A percentile compares a stretch with the other conserved stretches of the same genome.
Conservation (phyloP, 768 basidiomycete genomes). For the Phaffia tasmanica region DNA sequence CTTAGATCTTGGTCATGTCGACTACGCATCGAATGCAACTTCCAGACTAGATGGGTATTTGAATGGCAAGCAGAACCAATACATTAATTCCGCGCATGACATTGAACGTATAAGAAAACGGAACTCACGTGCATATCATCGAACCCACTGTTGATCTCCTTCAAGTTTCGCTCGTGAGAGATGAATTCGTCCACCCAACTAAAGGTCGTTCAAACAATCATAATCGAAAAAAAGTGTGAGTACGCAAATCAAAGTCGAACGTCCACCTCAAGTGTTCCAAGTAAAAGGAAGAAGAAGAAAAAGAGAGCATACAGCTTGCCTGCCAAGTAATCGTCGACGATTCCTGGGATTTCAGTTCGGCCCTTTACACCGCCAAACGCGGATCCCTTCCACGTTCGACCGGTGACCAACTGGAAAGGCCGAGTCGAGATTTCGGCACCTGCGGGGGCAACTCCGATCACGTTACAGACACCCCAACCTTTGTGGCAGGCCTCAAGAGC, state of each 20-base stretch:
- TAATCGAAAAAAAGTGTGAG: background rate
- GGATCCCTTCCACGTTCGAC: slow-evolving; percentile 65
- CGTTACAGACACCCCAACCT: slow-evolving; percentile 92
- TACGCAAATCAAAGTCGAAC: slow-evolving; percentile 15
- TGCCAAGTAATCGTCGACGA: slow-evolving; percentile 49
- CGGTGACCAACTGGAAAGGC: slow-evolving; percentile 52
- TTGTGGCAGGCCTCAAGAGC: slow-evolving; percentile 99
- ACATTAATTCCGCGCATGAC: background rate
- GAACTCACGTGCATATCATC: slow-evolving; percentile 86
- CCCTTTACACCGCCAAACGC: slow-evolving; percentile 99
- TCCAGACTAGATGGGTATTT: no score
- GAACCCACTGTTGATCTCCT: slow-evolving; percentile 76
- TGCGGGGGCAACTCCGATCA: slow-evolving; percentile 85
- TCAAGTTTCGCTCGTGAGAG: slow-evolving; percentile 66
- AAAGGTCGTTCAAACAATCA: slow-evolving; percentile 31
- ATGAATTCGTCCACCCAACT: slow-evolving; percentile 79
- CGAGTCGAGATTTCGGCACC: slow-evolving; percentile 88
- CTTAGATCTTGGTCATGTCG: no score
- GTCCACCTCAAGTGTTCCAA: background rate
- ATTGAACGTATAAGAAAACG: background rate
- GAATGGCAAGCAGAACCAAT: no score
- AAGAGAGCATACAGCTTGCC: slow-evolving; percentile 6
- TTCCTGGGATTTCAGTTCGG: slow-evolving; percentile 82
- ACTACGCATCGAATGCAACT: no score
- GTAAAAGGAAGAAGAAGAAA: background rate